Conservation (phyloP, 345 rosid species). For the Salix brachista region DNA sequence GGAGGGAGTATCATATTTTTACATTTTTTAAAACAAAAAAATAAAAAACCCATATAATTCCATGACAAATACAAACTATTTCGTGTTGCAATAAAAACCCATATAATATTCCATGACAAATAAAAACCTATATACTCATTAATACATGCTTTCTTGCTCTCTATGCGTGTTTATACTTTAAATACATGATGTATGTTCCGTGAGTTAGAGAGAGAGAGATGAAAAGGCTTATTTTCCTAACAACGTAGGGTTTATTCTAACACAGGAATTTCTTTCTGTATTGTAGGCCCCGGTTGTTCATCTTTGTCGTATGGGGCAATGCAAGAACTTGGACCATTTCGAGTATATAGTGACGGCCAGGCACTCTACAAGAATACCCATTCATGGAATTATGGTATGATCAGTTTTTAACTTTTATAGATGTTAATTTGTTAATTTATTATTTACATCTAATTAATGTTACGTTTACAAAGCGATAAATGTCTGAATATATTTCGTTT, state of each 20-base stretch:
- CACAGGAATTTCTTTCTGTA: background rate
- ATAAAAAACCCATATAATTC: no score
- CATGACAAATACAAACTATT: no score
- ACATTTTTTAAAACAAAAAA: no score
- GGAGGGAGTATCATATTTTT: no score
- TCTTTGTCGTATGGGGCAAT: constrained; percentile 44
- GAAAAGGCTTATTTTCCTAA: background rate
- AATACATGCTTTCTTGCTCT: background rate
- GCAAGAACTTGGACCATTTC: constrained; percentile 46
- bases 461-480: background rate
- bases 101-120: no score
- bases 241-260: background rate
- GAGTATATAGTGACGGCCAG: constrained; percentile 39
- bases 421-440: background rate
- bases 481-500: background rate
- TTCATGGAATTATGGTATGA: constrained; percentile 36
- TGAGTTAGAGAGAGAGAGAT: background rate
- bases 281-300: constrained; percentile 45
- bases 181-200: background rate
- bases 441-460: background rate
- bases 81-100: no score
- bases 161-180: no score
- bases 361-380: constrained; percentile 31
- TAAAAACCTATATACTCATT: no score
- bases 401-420: background rate